Base-by-base conservation (phyloP, 768 basidiomycete species). In the Lentinula boryana region DNA sequence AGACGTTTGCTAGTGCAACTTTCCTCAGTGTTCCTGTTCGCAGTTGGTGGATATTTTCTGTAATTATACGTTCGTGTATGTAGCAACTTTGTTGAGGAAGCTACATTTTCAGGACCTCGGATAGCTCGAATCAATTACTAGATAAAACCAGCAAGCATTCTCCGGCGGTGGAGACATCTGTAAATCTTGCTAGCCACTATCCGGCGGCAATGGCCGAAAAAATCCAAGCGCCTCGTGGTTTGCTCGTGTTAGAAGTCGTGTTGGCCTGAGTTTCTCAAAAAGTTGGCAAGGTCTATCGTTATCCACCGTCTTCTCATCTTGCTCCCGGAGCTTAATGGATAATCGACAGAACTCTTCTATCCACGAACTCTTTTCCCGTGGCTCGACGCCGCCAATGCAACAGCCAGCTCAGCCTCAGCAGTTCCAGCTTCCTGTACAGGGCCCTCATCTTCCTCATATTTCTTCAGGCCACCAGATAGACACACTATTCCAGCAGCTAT, bases 391-490 rank as follows among this genome's bases (percentile, higher is more conserved):
- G 60, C 84, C 82, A 52, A 63, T 65, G 46, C 43, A 46, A n/a
- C 74, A 70, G 59, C 65, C 62, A 52, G 43, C 69, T 48, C 74
- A 73, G 56, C 68, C 70, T 43, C 74, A 71, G 38, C 69, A 70
- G 43, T 72, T 72, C 53, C 62, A 62, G 65, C 64, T 75, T 63
- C 71, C 71, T 64, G 68, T 73, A 63, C 71, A 75, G 21, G 46
- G 46, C 66, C 77, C 80, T 58, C 63, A 74, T 35, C 67, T 79
- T 31, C 74, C 71, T 43, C 76, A 76, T 41, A 27, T 52, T 48
- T 76, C 81, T 40, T 78, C 86, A 62, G 77, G 83, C 35, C 82
- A 74, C 64, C 80, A 86, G 63, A 81, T 91, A 66, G 88, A 90
- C 63, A 80, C 85, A 55, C 79, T 91, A 21, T 88, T 89, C 66